These are phyloP conservation scores for Fusarium ambrosium DNA, from an alignment of 2,329 filamentous ascomycete species.

Conservation along the genomic window DNA sequence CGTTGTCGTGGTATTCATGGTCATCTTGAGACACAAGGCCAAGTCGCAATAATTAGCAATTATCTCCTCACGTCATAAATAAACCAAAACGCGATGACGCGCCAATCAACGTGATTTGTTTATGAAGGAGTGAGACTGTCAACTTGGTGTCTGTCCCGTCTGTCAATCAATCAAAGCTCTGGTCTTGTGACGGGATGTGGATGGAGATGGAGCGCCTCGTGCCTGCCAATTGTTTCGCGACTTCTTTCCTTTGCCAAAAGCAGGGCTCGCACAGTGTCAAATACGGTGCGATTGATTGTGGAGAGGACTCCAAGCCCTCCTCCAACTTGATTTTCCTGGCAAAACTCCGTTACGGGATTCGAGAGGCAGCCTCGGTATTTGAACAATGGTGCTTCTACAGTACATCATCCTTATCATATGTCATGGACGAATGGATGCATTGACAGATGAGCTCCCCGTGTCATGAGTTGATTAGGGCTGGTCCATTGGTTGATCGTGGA, in stretches of 20 bases:
- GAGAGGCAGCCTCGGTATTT: background rate
- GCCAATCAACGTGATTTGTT: slow-evolving; percentile 4
- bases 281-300: slow-evolving; percentile 39
- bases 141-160: slow-evolving; percentile 12
- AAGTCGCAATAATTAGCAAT: background rate
- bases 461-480: slow-evolving; percentile 15
- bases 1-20: background rate
- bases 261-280: slow-evolving; percentile 39
- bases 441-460: slow-evolving; percentile 11
- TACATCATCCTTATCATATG: background rate
- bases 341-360: slow-evolving; percentile 10
- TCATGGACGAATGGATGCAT: slow-evolving; percentile 14
- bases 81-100: background rate
- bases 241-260: slow-evolving; percentile 27
- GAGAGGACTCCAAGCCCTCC: slow-evolving; percentile 29
- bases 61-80: slow-evolving; percentile 3
- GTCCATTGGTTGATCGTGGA: slow-evolving; percentile 21
- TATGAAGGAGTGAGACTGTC: background rate
- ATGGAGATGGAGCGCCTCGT: slow-evolving; percentile 36
- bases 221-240: slow-evolving; percentile 35
- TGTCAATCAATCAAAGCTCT: slow-evolving; percentile 19
- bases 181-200: slow-evolving; percentile 40
- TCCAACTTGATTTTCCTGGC: slow-evolving; percentile 17
- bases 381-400: slow-evolving; percentile 1
- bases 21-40: background rate